Evolutionary conservation across 1,284 basidiomycete species (phyloP).

Genomic region (Rhodotorula sp.): DNA sequence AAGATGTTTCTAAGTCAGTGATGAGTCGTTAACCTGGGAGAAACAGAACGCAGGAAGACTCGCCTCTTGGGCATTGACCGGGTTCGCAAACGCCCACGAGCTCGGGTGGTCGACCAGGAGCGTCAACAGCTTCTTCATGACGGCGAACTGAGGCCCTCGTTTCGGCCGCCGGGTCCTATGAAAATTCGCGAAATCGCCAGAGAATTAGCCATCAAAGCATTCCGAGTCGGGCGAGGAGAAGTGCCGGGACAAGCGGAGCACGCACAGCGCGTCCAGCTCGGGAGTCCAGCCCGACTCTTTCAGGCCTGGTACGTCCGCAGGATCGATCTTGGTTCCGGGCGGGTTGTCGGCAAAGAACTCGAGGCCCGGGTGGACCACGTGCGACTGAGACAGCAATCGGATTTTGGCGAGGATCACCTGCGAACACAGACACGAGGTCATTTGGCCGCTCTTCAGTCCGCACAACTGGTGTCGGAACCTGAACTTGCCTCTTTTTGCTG

Average conservation of each 20-base stretch:
- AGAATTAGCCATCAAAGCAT: no score
- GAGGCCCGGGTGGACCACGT: slow-evolving; percentile 80
- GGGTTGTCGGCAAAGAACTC: slow-evolving; percentile 61
- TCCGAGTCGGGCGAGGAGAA: no score
- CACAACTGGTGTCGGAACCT: background rate
- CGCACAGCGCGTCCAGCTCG: slow-evolving; percentile 74
- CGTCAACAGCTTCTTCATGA: slow-evolving; percentile 78
- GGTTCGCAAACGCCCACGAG: slow-evolving; percentile 82
- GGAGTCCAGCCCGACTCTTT: slow-evolving; percentile 88
- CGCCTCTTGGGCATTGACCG: slow-evolving; percentile 81
- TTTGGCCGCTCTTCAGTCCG: no score
- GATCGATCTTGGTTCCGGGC: slow-evolving; percentile 40
- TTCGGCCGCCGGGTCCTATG: slow-evolving; percentile 56
- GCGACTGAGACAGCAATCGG: slow-evolving; percentile 77
- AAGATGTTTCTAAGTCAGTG: no score
- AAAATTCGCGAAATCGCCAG: background rate
- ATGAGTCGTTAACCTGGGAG: background rate
- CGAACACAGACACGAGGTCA: background rate
- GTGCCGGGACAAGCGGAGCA: background rate
- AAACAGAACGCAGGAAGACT: background rate
- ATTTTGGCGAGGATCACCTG: slow-evolving; percentile 83
- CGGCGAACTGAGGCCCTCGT: slow-evolving; percentile 58
- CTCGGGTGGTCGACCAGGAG: slow-evolving; percentile 77
- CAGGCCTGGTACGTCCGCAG: slow-evolving; percentile 68
- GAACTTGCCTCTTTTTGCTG: slow-evolving; percentile 70